Percentiles rank a stretch among this genome's conserved stretches.
Conservation (phyloP, 495 filamentous ascomycete species). For the Hypoxylon fuscum region DNA sequence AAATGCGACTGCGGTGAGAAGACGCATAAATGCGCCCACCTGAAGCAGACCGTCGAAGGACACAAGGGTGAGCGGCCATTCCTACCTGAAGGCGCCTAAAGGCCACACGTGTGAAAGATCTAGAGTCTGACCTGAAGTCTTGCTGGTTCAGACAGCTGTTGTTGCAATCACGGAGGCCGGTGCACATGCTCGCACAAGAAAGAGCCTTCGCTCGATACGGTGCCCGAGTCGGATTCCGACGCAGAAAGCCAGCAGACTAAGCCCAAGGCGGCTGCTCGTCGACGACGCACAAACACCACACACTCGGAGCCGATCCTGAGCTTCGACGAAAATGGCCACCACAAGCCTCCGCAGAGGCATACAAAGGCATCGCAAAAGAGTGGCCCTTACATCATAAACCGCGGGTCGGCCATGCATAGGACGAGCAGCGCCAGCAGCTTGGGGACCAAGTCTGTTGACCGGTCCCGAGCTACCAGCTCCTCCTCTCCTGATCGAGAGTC, state of each 20-base stretch:
- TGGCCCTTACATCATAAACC: constrained; percentile 83
- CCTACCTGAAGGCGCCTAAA: constrained; percentile 2
- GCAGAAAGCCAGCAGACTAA: constrained; percentile 51
- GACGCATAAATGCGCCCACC: constrained; percentile 75
- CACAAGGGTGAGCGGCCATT: constrained; percentile 61
- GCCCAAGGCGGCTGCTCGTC: constrained; percentile 67
- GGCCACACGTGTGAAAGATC: background rate
- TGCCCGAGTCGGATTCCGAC: constrained; percentile 71
- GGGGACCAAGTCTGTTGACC: constrained; percentile 75
- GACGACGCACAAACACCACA: constrained; percentile 75
- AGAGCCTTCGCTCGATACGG: constrained; percentile 78
- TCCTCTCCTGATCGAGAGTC: constrained; percentile 59
- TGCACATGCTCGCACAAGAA: constrained; percentile 95
- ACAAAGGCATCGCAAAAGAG: constrained; percentile 85
- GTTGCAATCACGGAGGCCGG: constrained; percentile 89
- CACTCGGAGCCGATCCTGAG: constrained; percentile 85
- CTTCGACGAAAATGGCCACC: constrained; percentile 91
- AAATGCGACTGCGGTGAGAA: constrained; percentile 98
- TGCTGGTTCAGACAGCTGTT: constrained; percentile 74
- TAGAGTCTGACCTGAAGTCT: constrained; percentile 59
- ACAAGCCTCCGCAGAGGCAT: constrained; percentile 90
- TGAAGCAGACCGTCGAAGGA: constrained; percentile 61
- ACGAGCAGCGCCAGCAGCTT: constrained; percentile 58
- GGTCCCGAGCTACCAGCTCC: constrained; percentile 50
- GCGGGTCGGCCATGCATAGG: constrained; percentile 75